Evolutionary conservation across 2,329 filamentous ascomycete genomes (phyloP), one percentile per base, ranked within the genome.

Genomic region (Bipolaris gigantea): DNA sequence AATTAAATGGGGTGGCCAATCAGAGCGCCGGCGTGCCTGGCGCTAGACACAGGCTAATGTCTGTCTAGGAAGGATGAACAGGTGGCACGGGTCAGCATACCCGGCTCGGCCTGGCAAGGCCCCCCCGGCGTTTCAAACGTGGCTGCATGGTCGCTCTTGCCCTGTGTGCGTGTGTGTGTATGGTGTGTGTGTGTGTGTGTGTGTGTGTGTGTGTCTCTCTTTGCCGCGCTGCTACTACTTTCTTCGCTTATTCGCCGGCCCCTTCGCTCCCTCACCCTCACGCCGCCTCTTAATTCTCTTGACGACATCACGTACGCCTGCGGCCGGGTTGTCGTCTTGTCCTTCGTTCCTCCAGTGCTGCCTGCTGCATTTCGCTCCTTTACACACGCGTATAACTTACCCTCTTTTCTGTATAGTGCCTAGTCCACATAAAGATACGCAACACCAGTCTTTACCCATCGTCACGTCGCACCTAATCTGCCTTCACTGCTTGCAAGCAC

Each of bases 251-350:
- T 38, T 47, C 55, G 40, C 21, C 46, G 36, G 35, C 39, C 44
- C 21, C 43, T 35, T 35, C 53, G 40, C 53, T 59, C 41, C 25
- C 57, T 61, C 53, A 60, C 55, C 50, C 51, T 52, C 34, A 60
- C 59, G 53, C 55, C 61, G 53, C 54, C 57, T 50, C 57, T 53
- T 60, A 55, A 53, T 62, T 57, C 58, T 53, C 48, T 54, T 58
- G 42, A 40, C 52, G 38, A 47, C 48, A 51, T 53, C 59, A 57
- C 56, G 55, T 63, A 60, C 55, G 56, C 59, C 62, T 66, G 67
- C 71, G 70, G 67, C 71, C 72, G 60, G 71, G 72, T 70, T 70
- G 72, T 73, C 69, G 72, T 72, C 47, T 69, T 67, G 68, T 63
- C 70, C 69, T 73, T 74, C 70, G 57, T 72, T 69, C 65, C 69